Evolutionary conservation across 306 rosid genomes (phyloP).

Genomic region (Pyrus communis): DNA sequence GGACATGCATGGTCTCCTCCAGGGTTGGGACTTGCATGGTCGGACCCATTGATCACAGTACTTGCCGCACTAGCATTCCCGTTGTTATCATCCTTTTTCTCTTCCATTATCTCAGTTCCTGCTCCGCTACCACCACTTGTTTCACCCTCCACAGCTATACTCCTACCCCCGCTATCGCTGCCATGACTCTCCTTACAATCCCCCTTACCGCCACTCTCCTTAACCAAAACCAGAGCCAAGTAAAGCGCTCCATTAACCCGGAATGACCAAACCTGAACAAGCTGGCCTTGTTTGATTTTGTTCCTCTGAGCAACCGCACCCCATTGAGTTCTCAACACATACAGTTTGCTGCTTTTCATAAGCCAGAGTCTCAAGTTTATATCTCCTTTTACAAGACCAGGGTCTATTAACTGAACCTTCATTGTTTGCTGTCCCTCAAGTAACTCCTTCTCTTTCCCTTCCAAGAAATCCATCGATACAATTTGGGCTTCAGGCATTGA

Average conservation of each 20-base stretch:
- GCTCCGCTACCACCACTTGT: neutral
- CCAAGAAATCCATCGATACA: neutral
- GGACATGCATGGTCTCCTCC: neutral
- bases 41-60: neutral
- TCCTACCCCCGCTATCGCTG: neutral
- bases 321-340: constrained; percentile 1
- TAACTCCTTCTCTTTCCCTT: neutral
- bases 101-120: neutral
- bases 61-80: neutral
- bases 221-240: neutral
- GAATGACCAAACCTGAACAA: constrained; percentile 5
- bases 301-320: neutral
- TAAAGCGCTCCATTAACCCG: neutral
- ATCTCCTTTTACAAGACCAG: neutral
- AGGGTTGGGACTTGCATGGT: neutral
- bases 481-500: constrained; percentile 5
- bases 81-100: neutral
- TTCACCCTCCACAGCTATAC: neutral
- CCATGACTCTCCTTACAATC: neutral
- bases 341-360: neutral
- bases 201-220: neutral
- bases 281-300: neutral
- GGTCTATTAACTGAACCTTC: neutral
- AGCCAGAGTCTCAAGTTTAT: neutral
- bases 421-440: neutral